Base-by-base conservation (phyloP, 805 yeast species). In the Pichia membranifaciens region DNA sequence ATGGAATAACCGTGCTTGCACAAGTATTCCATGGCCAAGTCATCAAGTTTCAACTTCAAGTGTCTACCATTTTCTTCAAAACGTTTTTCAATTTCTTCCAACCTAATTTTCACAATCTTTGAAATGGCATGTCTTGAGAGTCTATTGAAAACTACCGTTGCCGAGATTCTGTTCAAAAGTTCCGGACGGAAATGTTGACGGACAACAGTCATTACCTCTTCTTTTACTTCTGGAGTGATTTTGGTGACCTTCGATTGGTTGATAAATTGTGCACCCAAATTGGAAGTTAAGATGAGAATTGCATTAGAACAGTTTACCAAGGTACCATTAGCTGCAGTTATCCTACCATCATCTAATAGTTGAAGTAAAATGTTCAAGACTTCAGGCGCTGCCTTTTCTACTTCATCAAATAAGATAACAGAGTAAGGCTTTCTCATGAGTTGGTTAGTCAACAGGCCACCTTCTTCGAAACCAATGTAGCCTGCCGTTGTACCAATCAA, bases 321-420 rank as follows among this genome's bases (percentile, higher is more conserved):
- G 59, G 91, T 90, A 62, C 99, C 99, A 61, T 86, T 88, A 45
- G 96, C 87, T 16, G 96, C 85, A 15, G 97, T 88, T 52, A 93
- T 82, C 68, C 96, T 82, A 62, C 99, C 99, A 68, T 93, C 99
- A 61, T 93, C 99, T 51, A 93, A 73, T 70, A 93, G 79, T 68
- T 93, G 99, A 56, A 93, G 74, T 59, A 93, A 73, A 18, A 93
- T 84, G 8, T 96, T 93, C 62, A 91, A 73, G 2, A 93, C 99
- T 65, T 91, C 98, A 1, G 99, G 99, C 6, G 96, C 96, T 16
- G 99, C 99, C 69, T 93, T 93, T 64, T 93, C 99, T 48, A 93
- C 96, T 71, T 93, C 99, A 69, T 93, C 99, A 61, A 93, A 93
- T 52, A 93, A 74, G 36, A 93, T 76, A n/a, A 93, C 99, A 5